Percentiles rank a stretch among this genome's conserved stretches.
Evolutionary conservation across 345 rosid genomes (phyloP).

Genomic region (Gossypioides kirkii): DNA sequence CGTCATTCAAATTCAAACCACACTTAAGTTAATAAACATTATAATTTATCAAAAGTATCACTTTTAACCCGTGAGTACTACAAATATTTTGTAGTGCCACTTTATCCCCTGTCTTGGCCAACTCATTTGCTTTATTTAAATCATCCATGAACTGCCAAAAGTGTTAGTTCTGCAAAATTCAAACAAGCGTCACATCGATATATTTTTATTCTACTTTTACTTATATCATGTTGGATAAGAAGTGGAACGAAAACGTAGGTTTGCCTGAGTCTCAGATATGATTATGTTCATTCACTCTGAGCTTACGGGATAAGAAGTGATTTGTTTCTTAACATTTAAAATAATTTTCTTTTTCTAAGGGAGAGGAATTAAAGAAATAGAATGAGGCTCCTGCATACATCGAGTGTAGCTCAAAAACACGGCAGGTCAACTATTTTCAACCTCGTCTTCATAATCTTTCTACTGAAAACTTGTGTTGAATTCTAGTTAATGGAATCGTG

Average conservation of each 20-base stretch:
- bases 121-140: constrained; percentile 38
- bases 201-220: neutral
- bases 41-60: too few species aligned
- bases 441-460: neutral
- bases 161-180: constrained; percentile 45
- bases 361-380: constrained; percentile 86
- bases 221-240: neutral
- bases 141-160: constrained; percentile 51
- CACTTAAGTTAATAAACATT: too few species aligned
- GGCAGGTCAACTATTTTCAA: constrained; percentile 44
- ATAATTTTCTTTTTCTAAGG: constrained; percentile 36
- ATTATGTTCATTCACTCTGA: neutral
- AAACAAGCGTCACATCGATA: neutral
- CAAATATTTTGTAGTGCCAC: constrained; percentile 14
- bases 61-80: too few species aligned
- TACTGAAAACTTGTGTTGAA: neutral
- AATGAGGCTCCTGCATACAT: constrained; percentile 82
- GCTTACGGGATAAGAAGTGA: neutral
- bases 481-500: neutral
- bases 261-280: neutral
- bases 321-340: constrained; percentile 27
- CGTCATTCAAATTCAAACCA: too few species aligned
- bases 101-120: constrained; percentile 48
- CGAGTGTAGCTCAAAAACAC: constrained; percentile 92
- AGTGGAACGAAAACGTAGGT: neutral